Evolutionary conservation across 768 basidiomycete genomes (phyloP).

Genomic region (Pisolithus sp.): DNA sequence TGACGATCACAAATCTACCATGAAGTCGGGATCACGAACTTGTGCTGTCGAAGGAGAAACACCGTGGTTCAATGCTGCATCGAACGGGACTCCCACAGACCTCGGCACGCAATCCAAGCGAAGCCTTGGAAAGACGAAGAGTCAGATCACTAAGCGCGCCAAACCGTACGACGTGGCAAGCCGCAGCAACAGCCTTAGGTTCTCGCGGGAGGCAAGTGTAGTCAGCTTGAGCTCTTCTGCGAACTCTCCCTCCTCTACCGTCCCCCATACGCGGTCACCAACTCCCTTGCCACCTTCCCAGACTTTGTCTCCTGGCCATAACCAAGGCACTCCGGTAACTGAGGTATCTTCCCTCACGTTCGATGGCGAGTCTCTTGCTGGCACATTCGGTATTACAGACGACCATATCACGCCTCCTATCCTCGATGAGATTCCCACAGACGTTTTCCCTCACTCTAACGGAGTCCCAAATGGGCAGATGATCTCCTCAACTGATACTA

Average conservation of each 20-base stretch:
- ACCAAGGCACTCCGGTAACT: not conserved
- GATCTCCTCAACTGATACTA: constrained; percentile 13
- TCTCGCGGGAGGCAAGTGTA: constrained; percentile 51
- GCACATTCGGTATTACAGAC: constrained; percentile 2
- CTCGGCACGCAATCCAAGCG: constrained; percentile 42
- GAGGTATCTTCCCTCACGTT: constrained; percentile 3
- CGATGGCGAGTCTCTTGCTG: constrained; percentile 3
- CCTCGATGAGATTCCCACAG: constrained; percentile 1
- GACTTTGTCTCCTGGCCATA: constrained; percentile 9
- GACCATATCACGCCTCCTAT: constrained; percentile 7
- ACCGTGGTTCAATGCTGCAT: constrained; percentile 44
- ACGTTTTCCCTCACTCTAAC: constrained; percentile 13
- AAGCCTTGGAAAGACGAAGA: constrained; percentile 38
- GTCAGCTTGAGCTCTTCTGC: constrained; percentile 45
- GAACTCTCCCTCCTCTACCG: constrained; percentile 32
- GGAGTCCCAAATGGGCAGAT: constrained; percentile 11
- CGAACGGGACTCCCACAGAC: constrained; percentile 21
- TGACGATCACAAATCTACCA: constrained; percentile 92
- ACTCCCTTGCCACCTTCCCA: constrained; percentile 22
- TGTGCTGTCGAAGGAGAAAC: constrained; percentile 36
- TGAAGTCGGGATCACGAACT: constrained; percentile 23
- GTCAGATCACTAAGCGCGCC: constrained; percentile 48
- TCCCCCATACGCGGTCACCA: constrained; percentile 25
- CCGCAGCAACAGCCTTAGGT: constrained; percentile 33
- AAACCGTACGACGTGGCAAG: constrained; percentile 59